A percentile compares a stretch with the other conserved stretches of the same genome.
Conservation (phyloP, 805 yeast species). For the Candida maesae region DNA sequence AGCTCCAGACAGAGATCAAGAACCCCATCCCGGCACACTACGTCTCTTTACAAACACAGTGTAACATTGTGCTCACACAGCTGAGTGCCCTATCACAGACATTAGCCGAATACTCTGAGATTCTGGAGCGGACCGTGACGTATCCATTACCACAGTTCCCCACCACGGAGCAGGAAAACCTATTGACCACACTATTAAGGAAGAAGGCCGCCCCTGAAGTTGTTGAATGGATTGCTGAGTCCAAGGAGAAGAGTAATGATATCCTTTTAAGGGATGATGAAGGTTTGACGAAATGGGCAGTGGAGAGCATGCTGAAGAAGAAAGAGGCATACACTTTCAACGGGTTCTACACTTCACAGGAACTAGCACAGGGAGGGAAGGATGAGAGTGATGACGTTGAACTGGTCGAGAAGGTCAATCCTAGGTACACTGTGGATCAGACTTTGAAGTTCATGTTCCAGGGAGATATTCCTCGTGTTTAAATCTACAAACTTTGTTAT, state of each 20-base stretch:
- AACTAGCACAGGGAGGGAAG: slow-evolving; percentile 29
- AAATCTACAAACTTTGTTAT: background rate
- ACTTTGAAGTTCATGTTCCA: slow-evolving; percentile 42
- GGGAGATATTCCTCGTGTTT: slow-evolving; percentile 31
- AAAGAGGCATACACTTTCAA: slow-evolving; percentile 56
- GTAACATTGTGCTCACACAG: slow-evolving; percentile 80
- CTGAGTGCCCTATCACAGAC: slow-evolving; percentile 71
- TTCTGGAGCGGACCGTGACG: slow-evolving; percentile 64
- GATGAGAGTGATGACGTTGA: slow-evolving; percentile 6
- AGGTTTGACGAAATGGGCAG: slow-evolving; percentile 68
- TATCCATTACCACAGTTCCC: slow-evolving; percentile 87
- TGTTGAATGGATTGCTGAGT: slow-evolving; percentile 70
- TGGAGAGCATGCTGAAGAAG: slow-evolving; percentile 46
- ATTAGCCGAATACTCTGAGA: slow-evolving; percentile 55
- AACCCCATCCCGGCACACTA: slow-evolving; percentile 45
- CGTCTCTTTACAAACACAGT: slow-evolving; percentile 77
- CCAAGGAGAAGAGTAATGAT: slow-evolving; percentile 30
- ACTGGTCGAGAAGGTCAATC: slow-evolving; percentile 10
- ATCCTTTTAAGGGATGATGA: slow-evolving; percentile 43
- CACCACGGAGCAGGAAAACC: slow-evolving; percentile 74
- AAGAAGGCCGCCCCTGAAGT: slow-evolving; percentile 91
- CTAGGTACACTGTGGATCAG: slow-evolving; percentile 31
- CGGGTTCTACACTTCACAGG: slow-evolving; percentile 55
- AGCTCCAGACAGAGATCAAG: slow-evolving; percentile 51
- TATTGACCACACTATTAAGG: slow-evolving; percentile 78